Evolutionary conservation across 2,329 filamentous ascomycete genomes (phyloP).

Genomic region (Phaeosphaeria sp.): DNA sequence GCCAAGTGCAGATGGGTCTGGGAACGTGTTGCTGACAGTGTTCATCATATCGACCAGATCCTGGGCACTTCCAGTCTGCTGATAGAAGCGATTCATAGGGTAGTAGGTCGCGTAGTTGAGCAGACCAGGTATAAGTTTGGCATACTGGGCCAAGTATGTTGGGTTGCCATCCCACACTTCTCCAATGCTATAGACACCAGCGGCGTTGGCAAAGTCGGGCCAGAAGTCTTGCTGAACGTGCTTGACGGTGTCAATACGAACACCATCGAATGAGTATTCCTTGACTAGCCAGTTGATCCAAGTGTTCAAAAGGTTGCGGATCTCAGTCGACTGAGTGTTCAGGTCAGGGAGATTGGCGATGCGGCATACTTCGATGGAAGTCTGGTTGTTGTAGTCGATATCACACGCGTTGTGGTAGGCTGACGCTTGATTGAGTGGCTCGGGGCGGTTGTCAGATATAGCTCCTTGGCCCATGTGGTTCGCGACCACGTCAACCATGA

Average conservation of each 20-base stretch:
- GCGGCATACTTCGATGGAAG: conserved; percentile 37
- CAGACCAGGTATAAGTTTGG: conserved; percentile 63
- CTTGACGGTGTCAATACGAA: conserved; percentile 68
- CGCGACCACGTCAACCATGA: conserved; percentile 62
- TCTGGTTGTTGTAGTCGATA: conserved; percentile 43
- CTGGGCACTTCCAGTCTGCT: conserved; percentile 39
- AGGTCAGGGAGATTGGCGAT: conserved; percentile 42
- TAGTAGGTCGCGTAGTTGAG: conserved; percentile 66
- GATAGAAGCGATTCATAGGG: conserved; percentile 47
- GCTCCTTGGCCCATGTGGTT: conserved; percentile 52
- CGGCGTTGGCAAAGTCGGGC: conserved; percentile 59
- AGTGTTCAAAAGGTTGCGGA: conserved; percentile 31
- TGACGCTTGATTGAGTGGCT: conserved; percentile 33
- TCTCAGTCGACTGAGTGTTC: conserved; percentile 32
- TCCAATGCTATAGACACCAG: conserved; percentile 67
- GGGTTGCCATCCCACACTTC: conserved; percentile 66
- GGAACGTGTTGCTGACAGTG: conserved; percentile 37
- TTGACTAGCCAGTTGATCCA: conserved; percentile 42
- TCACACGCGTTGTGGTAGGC: conserved; percentile 36
- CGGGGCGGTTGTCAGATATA: conserved; percentile 35
- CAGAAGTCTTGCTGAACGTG: conserved; percentile 68
- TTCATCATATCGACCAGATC: conserved; percentile 46
- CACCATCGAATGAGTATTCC: conserved; percentile 56
- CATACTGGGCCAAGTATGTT: conserved; percentile 60
- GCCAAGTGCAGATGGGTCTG: conserved; percentile 45